Conservation (phyloP, 345 rosid species). For the Kernera saxatilis region DNA sequence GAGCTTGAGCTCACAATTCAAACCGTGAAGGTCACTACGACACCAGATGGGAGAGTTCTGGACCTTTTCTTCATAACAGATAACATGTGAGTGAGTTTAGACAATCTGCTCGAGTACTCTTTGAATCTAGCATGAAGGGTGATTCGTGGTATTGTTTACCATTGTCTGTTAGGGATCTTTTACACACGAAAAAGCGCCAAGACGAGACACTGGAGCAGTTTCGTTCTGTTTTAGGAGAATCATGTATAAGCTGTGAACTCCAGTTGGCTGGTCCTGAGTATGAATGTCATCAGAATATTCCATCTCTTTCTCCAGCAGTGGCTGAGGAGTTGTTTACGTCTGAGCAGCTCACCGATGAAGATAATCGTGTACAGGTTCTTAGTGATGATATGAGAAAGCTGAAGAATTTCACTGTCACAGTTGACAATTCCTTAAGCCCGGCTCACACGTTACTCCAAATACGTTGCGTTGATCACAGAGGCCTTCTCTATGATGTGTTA, state of each 20-base stretch:
- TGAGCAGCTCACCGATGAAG: slow-evolving; percentile 47
- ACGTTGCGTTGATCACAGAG: slow-evolving; percentile 66
- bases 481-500: slow-evolving; percentile 70
- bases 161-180: slow-evolving; percentile 48
- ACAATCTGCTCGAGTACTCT: not conserved
- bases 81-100: slow-evolving; percentile 49
- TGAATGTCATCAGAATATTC: slow-evolving; percentile 44
- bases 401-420: slow-evolving; percentile 43
- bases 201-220: slow-evolving; percentile 56
- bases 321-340: slow-evolving; percentile 52
- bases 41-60: slow-evolving; percentile 72
- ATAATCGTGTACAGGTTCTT: slow-evolving; percentile 47
- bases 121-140: not conserved
- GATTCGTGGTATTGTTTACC: not conserved
- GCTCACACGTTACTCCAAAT: slow-evolving; percentile 74
- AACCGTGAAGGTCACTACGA: slow-evolving; percentile 79
- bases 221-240: slow-evolving; percentile 60
- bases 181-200: slow-evolving; percentile 56
- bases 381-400: slow-evolving; percentile 52
- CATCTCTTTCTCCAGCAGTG: slow-evolving; percentile 52
- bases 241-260: slow-evolving; percentile 77
- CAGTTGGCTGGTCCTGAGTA: slow-evolving; percentile 64
- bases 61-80: slow-evolving; percentile 85
- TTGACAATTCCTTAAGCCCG: slow-evolving; percentile 81
- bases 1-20: slow-evolving; percentile 85